Base-by-base conservation (phyloP, 306 rosid species). In the Begonia peltatifolia region DNA sequence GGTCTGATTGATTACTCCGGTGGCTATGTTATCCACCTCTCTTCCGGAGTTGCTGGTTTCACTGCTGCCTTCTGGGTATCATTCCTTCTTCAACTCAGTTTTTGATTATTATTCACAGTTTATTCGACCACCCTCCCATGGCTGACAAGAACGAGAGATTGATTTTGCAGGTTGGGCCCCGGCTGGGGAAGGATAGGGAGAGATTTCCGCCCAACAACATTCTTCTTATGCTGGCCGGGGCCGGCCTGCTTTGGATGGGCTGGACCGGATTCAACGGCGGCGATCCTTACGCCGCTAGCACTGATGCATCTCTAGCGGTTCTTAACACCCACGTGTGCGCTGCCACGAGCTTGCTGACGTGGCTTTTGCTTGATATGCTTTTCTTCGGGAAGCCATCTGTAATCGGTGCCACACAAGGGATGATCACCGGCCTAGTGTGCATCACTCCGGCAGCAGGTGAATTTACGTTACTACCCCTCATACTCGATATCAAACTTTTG, bases 251-350 rank as follows among this genome's bases (percentile, higher is more conserved):
- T 1, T 69, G 82, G 82, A 72, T 76, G 76, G 79, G 79, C 2
- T 76, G 79, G 76, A 63, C 63, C 0, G 76, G 82, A 66, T 72
- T 76, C 71, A 76, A 76, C 63, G 79, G 82, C 42, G 74, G 74
- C 55, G 78, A 66, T 66, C 82, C 82, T n/a, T 76, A 52, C 63
- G 16, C 62, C 9, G 76, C 55, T 16, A 72, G 68, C 56, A 42
- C 44, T 23, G 73, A 72, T 9, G 76, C 82, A 59, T 76, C 73
- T 48, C 68, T 76, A 0, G 82, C 82, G 55, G 73, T 76, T 30
- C 73, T 69, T 11, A 76, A 76, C 71, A 72, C 76, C 47, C 82
- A 76, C 68, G 68, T 72, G 13, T 72, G 79, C 51, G 72, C 73
- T 0, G 78, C 82, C 9, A 66, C 74, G 15, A 66, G 79, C 63